Evolutionary conservation across 176 grass and related monocot genomes (phyloP).

Genomic region (Lolium rigidum): DNA sequence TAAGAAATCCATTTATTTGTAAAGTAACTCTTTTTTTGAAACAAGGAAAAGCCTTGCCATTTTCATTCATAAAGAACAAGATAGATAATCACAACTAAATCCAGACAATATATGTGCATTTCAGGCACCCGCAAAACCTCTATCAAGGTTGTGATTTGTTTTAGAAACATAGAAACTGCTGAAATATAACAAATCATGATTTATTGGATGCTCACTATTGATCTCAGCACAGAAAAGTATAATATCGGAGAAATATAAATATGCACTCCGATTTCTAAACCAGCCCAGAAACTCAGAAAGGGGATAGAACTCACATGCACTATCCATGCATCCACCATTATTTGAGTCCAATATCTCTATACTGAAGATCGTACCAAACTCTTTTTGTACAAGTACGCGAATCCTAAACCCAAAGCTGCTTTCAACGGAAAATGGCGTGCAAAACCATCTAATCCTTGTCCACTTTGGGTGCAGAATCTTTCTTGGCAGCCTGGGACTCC

Average conservation of each 20-base stretch:
- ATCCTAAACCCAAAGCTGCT: neutral
- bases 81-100: neutral
- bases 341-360: constrained; percentile 15
- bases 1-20: neutral
- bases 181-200: neutral
- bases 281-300: neutral
- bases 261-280: neutral
- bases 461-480: constrained; percentile 65
- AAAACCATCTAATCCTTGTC: constrained; percentile 58
- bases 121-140: neutral
- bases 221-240: neutral
- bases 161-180: neutral
- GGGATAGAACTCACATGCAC: neutral
- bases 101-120: neutral
- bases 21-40: too few species aligned
- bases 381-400: constrained; percentile 33
- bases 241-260: neutral
- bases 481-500: constrained; percentile 67
- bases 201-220: neutral
- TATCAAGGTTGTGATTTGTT: too few species aligned
- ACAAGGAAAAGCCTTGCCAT: too few species aligned
- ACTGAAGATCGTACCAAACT: constrained; percentile 33
- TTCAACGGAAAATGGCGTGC: neutral
- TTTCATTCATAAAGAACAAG: too few species aligned
- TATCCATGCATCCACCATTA: constrained; percentile 22